phyloP scores from a whole-genome alignment of 2,329 filamentous ascomycete genomes.

The Fusarium decemcellulare region DNA sequence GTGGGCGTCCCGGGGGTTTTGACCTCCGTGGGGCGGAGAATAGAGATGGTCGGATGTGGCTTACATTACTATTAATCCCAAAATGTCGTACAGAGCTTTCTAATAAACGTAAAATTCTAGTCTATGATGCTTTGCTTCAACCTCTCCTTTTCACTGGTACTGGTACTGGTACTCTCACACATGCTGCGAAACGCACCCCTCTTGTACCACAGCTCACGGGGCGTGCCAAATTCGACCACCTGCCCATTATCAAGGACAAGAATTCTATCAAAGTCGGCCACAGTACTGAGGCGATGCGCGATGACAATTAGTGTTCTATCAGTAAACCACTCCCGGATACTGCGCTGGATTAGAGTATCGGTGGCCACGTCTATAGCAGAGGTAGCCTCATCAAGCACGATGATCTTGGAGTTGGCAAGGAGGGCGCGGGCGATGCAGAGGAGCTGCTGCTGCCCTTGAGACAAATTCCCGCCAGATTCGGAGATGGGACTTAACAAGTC shows the following conservation, averaged over 20 bases:
- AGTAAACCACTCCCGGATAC: slow-evolving; percentile 78
- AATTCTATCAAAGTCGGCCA: slow-evolving; percentile 81
- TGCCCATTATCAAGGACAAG: slow-evolving; percentile 77
- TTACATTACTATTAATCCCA: too few species aligned
- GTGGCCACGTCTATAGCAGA: slow-evolving; percentile 83
- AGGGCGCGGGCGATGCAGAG: slow-evolving; percentile 81
- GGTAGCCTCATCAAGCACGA: slow-evolving; percentile 85
- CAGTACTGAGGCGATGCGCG: slow-evolving; percentile 80
- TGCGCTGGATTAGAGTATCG: slow-evolving; percentile 78
- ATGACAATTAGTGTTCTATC: slow-evolving; percentile 80
- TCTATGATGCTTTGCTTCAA: slow-evolving; percentile 59
- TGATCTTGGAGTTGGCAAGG: slow-evolving; percentile 77
- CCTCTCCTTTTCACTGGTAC: slow-evolving; percentile 61
- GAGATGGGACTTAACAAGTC: slow-evolving; percentile 73
- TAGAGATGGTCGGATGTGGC: too few species aligned
- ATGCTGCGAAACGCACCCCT: slow-evolving; percentile 70
- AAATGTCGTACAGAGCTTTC: too few species aligned
- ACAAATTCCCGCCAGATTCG: slow-evolving; percentile 80
- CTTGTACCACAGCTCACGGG: slow-evolving; percentile 70
- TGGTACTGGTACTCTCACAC: slow-evolving; percentile 71
- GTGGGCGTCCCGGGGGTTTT: too few species aligned
- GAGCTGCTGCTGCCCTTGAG: slow-evolving; percentile 81
- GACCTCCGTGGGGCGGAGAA: too few species aligned
- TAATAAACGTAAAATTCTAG: background rate
- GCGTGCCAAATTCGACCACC: slow-evolving; percentile 76